Conservation (phyloP, 805 yeast genomes). For the Huiozyma naganishii region DNA sequence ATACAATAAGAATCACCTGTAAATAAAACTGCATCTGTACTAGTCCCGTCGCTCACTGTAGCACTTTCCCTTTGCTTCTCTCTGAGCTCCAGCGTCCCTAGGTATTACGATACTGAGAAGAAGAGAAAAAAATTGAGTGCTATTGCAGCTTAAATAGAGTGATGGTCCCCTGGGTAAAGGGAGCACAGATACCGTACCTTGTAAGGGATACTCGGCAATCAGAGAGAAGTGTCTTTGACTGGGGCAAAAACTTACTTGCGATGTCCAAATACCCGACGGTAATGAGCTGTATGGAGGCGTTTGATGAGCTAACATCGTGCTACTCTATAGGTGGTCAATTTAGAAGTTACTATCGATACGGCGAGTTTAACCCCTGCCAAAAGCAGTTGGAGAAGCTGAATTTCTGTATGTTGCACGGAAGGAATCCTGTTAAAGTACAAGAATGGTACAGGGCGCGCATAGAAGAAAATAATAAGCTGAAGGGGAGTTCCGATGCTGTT, state of each 20-base stretch:
- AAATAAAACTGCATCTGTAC: background rate
- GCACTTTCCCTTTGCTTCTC: too few species aligned
- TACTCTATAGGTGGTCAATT: conserved; percentile 87
- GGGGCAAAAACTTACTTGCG: too few species aligned
- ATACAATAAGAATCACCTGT: background rate
- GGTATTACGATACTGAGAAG: too few species aligned
- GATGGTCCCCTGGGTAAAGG: too few species aligned
- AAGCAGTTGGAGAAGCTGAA: conserved; percentile 63
- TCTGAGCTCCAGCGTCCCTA: too few species aligned
- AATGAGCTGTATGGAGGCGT: conserved; percentile 73
- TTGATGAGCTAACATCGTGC: conserved; percentile 78
- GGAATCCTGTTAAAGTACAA: conserved; percentile 52
- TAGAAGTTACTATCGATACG: conserved; percentile 74
- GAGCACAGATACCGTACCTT: background rate
- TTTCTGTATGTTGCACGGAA: conserved; percentile 58
- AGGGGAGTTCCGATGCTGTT: conserved; percentile 75
- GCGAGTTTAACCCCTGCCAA: conserved; percentile 62
- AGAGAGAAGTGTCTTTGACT: too few species aligned
- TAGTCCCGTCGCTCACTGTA: background rate
- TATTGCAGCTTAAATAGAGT: too few species aligned
- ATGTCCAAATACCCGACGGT: conserved; percentile 26
- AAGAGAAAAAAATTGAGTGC: too few species aligned
- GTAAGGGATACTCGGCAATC: background rate
- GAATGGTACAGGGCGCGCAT: conserved; percentile 57
- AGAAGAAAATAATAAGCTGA: conserved; percentile 42